A percentile compares a stretch with the other conserved stretches of the same genome.
phyloP scores from a whole-genome alignment of 306 rosid species.

The Fragaria ananassa region DNA sequence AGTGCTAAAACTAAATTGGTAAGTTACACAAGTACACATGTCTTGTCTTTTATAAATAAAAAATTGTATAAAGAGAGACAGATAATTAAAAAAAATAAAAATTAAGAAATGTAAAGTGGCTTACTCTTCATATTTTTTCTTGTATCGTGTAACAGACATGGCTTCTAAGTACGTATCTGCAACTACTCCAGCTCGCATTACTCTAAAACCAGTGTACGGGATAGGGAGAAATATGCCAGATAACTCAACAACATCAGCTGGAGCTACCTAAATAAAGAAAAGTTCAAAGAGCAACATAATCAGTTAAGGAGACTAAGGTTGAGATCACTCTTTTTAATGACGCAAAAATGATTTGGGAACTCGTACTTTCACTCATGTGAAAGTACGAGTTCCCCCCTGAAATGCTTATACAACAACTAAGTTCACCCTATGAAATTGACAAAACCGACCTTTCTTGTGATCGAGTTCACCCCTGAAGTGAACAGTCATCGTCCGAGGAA shows the following conservation, averaged over 20 bases:
- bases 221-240: slow-evolving; percentile 98
- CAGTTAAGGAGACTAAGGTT: slow-evolving; percentile 1
- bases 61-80: too few relatives aligned
- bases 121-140: slow-evolving; percentile 98
- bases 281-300: slow-evolving; percentile 19
- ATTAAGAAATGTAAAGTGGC: slow-evolving; percentile 13
- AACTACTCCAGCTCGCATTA: slow-evolving; percentile 96
- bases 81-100: too few relatives aligned
- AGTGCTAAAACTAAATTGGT: too few relatives aligned
- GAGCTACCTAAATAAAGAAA: slow-evolving; percentile 62
- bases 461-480: slow-evolving; percentile 97
- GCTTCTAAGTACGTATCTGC: slow-evolving; percentile 97
- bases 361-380: background rate
- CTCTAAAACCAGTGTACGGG: slow-evolving; percentile 86
- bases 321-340: background rate
- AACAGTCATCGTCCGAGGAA: slow-evolving; percentile 92
- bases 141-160: slow-evolving; percentile 89
- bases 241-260: slow-evolving; percentile 89
- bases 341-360: background rate
- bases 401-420: background rate
- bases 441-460: slow-evolving; percentile 82
- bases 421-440: slow-evolving; percentile 19
- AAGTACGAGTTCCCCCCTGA: too few relatives aligned
- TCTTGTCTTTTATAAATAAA: too few relatives aligned
- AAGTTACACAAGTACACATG: too few relatives aligned